Evolutionary conservation across 768 basidiomycete species (phyloP).

Genomic region (Rhodotorula sphaerocarpa): DNA sequence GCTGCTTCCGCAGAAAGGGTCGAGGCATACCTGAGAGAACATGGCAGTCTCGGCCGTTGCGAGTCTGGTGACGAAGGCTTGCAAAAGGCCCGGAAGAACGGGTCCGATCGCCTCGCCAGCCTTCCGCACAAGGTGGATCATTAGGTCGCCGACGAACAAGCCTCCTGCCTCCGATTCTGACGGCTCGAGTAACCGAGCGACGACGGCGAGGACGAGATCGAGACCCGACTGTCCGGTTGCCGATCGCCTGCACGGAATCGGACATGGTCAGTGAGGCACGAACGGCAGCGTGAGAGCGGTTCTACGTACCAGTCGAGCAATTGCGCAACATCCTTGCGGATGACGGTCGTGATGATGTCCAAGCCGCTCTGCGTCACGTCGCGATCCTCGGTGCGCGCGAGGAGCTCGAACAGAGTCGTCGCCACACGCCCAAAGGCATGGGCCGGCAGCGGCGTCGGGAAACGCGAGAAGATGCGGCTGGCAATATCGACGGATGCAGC

Average conservation of each 20-base stretch:
- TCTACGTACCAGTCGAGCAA: constrained; percentile 59
- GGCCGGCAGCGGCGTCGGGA: constrained; percentile 51
- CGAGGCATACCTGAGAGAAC: constrained; percentile 63
- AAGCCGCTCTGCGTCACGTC: constrained; percentile 65
- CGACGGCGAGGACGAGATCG: constrained; percentile 61
- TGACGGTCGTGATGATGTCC: constrained; percentile 66
- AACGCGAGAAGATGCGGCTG: constrained; percentile 61
- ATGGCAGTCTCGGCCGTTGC: constrained; percentile 76
- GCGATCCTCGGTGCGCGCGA: constrained; percentile 68
- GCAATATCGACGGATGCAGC: constrained; percentile 75
- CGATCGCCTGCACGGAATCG: constrained; percentile 48
- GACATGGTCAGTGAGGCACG: not conserved
- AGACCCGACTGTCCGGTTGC: constrained; percentile 63
- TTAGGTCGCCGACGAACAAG: constrained; percentile 84
- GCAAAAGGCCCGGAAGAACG: constrained; percentile 75
- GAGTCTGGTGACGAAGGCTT: constrained; percentile 75
- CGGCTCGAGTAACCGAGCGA: constrained; percentile 65
- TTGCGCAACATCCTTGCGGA: constrained; percentile 79
- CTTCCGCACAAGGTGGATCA: constrained; percentile 80
- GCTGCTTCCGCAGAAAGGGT: constrained; percentile 6
- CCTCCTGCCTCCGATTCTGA: constrained; percentile 84
- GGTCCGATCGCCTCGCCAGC: constrained; percentile 72
- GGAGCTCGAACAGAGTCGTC: constrained; percentile 61
- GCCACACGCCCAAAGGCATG: constrained; percentile 72
- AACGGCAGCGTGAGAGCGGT: not conserved